Percentiles rank a stretch among this genome's conserved stretches.
These are phyloP conservation scores for Nakazawaea ambrosiae DNA, from an alignment of 805 yeast genomes.

Conservation along the genomic window DNA sequence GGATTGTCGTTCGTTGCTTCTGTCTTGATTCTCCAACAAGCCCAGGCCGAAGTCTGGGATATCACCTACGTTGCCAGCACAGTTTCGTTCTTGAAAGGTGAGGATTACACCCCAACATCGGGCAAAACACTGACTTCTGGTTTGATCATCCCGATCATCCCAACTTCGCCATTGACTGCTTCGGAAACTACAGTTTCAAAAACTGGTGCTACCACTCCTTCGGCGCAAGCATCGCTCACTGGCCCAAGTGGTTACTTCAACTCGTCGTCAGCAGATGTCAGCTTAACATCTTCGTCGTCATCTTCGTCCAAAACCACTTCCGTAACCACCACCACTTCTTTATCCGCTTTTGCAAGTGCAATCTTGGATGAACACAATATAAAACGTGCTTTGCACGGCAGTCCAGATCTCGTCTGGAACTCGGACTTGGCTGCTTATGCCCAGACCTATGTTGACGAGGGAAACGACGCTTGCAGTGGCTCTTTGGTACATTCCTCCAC, in stretches of 20 bases:
- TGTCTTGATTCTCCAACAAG: no score
- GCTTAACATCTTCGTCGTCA: conserved; percentile 4
- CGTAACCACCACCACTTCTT: conserved; percentile 13
- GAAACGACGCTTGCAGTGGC: conserved; percentile 40
- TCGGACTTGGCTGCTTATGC: conserved; percentile 40
- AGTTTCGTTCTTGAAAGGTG: no score
- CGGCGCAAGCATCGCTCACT: no score
- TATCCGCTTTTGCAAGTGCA: conserved; percentile 18
- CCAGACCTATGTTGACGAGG: conserved; percentile 35
- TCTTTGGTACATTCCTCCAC: conserved; percentile 41
- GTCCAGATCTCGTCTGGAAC: conserved; percentile 42
- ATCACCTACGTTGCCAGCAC: no score
- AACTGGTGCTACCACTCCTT: no score
- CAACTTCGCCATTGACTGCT: no score
- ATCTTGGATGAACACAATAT: conserved; percentile 50
- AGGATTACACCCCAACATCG: no score
- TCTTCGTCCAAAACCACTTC: conserved; percentile 13
- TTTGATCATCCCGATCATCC: no score
- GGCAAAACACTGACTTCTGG: no score
- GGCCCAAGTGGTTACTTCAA: conserved; percentile 2
- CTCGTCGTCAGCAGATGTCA: conserved; percentile 8
- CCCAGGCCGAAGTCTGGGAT: no score
- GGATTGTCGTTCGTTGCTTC: no score
- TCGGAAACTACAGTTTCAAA: no score
- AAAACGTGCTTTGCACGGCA: conserved; percentile 41